Percentiles rank a stretch among this genome's conserved stretches.
Conservation (phyloP, 164 flowering plant genomes). For the Piper betle region DNA sequence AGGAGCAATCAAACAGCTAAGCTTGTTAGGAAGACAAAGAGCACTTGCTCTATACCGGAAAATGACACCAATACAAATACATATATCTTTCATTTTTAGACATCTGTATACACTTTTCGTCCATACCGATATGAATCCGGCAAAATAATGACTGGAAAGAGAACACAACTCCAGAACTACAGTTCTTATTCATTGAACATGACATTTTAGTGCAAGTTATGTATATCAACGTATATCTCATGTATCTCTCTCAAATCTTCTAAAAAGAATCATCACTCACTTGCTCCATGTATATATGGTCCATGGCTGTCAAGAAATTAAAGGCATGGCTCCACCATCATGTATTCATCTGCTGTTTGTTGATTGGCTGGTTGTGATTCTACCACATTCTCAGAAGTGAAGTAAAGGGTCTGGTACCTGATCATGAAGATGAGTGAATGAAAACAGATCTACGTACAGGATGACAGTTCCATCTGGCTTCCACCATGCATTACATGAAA, state of each 20-base stretch:
- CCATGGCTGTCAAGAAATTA: not conserved
- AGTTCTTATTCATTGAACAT: not conserved
- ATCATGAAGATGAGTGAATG: not conserved
- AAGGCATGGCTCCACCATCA: too few species aligned
- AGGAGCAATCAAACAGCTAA: constrained; percentile 18
- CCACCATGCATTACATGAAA: too few species aligned
- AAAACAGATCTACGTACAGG: not conserved
- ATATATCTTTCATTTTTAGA: too few species aligned
- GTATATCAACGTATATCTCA: too few species aligned
- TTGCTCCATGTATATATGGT: not conserved
- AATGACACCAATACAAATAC: not conserved
- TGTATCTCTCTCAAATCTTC: not conserved
- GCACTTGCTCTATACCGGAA: not conserved
- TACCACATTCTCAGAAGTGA: not conserved
- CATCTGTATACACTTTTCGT: not conserved
- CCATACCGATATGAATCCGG: not conserved
- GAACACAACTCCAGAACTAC: not conserved
- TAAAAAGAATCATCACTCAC: not conserved
- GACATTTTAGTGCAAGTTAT: too few species aligned
- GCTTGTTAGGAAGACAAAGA: constrained; percentile 2
- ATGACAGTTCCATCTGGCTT: too few species aligned
- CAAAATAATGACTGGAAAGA: not conserved
- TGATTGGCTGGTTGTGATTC: not conserved
- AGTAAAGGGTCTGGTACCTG: not conserved
- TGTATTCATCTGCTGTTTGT: not conserved